Evolutionary conservation across 148 eudicot species (phyloP), one percentile per base, ranked within the genome.

Genomic region (Nepenthes mirabilis): DNA sequence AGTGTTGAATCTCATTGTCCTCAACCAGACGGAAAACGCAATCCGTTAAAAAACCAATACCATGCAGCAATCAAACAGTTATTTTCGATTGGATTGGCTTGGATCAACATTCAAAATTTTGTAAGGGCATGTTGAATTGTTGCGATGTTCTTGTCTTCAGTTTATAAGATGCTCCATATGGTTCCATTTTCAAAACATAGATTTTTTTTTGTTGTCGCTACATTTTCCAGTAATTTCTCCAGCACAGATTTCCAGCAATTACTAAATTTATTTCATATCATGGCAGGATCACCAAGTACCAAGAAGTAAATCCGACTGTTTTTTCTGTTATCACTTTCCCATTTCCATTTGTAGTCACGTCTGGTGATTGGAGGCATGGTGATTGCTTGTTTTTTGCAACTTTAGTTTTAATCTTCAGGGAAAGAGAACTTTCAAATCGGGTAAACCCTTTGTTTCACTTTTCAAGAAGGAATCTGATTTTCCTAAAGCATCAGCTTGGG

Each of bases 311-410:
- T 70, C 97, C 97, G 12, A 83, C 83, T 56, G 94, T 90, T 43
- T 86, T 53, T 80, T 83, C 95, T 14, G 74, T 90, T 34, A 57
- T 86, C 60, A 86, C 97, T 49, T 90, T 90, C 65, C 97, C 97
- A 43, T 90, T 90, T 70, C 76, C 86, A 14, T 90, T 90, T 83
- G 97, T 94, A 59, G 90, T 90, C 55, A 90, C 82, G 94, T 86
- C 86, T 66, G 97, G 94, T 69, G 97, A 90, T 72, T 89, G 97
- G 97, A 94, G 97, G 47, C 97, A 89, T 71, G 97, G 97, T 12
- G 80, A 83, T 70, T 89, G 97, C 71, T 77, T 89, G 72, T 72
- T 89, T 65, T 79, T 89, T 71, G 97, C 86, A 10, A 78, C 94
- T 54, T 58, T 86, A 55, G 79, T 79, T 74, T 78, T 85, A 64